Evolutionary conservation across 2,329 filamentous ascomycete genomes (phyloP).

Genomic region (Aspergillus unguis): DNA sequence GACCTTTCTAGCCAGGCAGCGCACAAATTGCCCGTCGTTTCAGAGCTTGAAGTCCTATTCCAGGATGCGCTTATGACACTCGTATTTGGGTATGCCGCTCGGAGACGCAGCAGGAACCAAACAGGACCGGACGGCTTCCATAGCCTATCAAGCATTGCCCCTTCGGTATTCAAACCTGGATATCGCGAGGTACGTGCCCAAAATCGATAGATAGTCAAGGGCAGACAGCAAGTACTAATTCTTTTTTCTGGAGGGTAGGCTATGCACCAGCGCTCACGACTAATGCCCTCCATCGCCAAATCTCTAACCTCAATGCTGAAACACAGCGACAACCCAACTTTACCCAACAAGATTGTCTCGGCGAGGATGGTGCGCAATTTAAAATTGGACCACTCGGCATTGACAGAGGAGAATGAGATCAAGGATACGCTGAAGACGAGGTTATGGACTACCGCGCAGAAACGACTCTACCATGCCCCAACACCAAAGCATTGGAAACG

Average conservation of each 20-base stretch:
- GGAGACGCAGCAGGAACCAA: neutral
- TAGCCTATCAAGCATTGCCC: constrained; percentile 25
- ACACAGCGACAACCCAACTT: constrained; percentile 13
- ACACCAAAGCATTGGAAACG: constrained; percentile 10
- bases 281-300: constrained; percentile 35
- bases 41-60: constrained; percentile 22
- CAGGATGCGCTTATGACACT: constrained; percentile 22
- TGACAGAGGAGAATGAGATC: constrained; percentile 2
- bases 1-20: neutral
- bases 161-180: constrained; percentile 28
- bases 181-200: constrained; percentile 29
- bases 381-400: neutral
- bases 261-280: constrained; percentile 33
- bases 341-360: constrained; percentile 15
- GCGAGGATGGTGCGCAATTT: constrained; percentile 6
- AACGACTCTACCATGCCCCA: constrained; percentile 20
- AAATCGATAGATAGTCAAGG: neutral
- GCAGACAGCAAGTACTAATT: neutral
- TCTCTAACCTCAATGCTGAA: constrained; percentile 33
- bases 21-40: neutral
- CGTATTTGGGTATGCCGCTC: constrained; percentile 4
- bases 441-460: constrained; percentile 34
- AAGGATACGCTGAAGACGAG: constrained; percentile 25
- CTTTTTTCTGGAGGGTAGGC: constrained; percentile 21
- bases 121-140: constrained; percentile 7